A percentile compares a stretch with the other conserved stretches of the same genome.
Conservation (phyloP, 1,284 basidiomycete genomes). For the Trametes sp. region DNA sequence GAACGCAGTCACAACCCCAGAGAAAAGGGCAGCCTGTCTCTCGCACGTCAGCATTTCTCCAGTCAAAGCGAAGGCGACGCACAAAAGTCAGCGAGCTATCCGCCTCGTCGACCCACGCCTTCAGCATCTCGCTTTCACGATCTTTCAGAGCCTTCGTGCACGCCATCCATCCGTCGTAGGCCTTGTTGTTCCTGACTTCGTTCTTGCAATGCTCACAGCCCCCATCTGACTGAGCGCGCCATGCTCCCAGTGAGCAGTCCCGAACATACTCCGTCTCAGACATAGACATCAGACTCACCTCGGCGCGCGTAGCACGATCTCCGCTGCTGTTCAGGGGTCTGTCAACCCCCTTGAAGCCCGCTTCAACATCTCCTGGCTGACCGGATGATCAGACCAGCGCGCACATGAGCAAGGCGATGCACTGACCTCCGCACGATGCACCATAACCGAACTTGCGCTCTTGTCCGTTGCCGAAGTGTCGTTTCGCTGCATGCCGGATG, state of each 20-base stretch:
- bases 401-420: not conserved
- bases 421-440: not conserved
- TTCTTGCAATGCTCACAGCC: not conserved
- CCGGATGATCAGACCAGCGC: not conserved
- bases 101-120: constrained; percentile 11
- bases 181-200: not conserved
- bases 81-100: constrained; percentile 19
- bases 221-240: not conserved
- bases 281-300: not conserved
- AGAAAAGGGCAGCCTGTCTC: constrained; percentile 19
- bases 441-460: not conserved
- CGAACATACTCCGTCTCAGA: too few relatives aligned
- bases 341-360: not conserved
- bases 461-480: not conserved
- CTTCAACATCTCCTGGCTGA: not conserved
- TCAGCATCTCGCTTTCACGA: not conserved
- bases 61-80: not conserved
- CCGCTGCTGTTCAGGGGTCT: not conserved
- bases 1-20: constrained; percentile 22
- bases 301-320: too few relatives aligned
- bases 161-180: constrained; percentile 2
- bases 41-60: not conserved
- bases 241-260: not conserved
- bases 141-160: constrained; percentile 1
- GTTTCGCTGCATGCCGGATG: not conserved